phyloP scores from a whole-genome alignment of 2,329 filamentous ascomycete species.

The Stagonosporopsis tanaceti region DNA sequence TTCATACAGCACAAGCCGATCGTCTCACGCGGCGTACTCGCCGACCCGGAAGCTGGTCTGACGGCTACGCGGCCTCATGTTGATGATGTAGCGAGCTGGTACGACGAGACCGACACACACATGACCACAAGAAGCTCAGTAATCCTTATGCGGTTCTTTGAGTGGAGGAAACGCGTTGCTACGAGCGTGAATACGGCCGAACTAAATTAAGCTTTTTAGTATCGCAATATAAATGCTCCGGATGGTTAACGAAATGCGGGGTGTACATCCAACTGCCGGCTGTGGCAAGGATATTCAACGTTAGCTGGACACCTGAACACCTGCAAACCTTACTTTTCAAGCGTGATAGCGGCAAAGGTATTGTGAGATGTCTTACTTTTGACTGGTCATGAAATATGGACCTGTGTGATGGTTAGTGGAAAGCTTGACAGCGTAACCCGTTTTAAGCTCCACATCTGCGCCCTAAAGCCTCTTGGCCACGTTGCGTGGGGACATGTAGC shows the following conservation, averaged over 20 bases:
- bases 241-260: conserved; percentile 3
- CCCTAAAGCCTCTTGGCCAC: not conserved
- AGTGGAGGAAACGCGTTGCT: conserved; percentile 13
- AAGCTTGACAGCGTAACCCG: conserved; percentile 1
- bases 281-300: conserved; percentile 6
- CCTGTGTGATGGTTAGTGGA: conserved; percentile 14
- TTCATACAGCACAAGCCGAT: not conserved
- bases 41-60: not conserved
- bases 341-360: conserved; percentile 6
- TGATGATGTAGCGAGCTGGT: not conserved
- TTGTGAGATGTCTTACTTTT: not conserved
- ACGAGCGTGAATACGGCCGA: not conserved
- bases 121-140: not conserved
- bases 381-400: not conserved
- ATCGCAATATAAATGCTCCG: conserved; percentile 5
- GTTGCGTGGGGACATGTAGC: not conserved
- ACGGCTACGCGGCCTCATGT: not conserved
- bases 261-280: conserved; percentile 5
- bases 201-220: conserved; percentile 12
- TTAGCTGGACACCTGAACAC: not conserved
- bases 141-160: not conserved
- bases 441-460: not conserved
- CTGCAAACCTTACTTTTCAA: conserved; percentile 1
- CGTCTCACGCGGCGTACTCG: conserved; percentile 4
- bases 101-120: not conserved